Conservation (phyloP, 2,329 filamentous ascomycete species). For the Fusarium fracticaudum region DNA sequence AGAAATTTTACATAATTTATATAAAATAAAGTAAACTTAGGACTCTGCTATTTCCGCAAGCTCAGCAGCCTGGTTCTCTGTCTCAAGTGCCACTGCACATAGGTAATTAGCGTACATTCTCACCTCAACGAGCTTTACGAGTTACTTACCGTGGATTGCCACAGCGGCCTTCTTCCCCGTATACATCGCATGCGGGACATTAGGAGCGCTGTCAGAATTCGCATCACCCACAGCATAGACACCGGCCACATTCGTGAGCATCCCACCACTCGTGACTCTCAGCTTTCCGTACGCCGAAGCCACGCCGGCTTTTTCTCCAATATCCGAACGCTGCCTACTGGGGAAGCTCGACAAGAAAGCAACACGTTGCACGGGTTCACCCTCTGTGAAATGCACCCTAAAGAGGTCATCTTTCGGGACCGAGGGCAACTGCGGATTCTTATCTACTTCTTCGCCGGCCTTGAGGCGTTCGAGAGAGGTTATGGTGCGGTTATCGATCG, state of each 20-base stretch:
- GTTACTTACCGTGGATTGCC: constrained; percentile 62
- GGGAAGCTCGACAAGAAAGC: constrained; percentile 63
- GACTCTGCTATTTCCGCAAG: constrained; percentile 33
- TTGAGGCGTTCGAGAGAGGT: constrained; percentile 56
- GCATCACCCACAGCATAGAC: constrained; percentile 69
- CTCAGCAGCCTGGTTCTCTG: constrained; percentile 50
- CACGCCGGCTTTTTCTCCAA: constrained; percentile 61
- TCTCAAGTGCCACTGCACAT: constrained; percentile 52
- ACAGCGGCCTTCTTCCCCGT: constrained; percentile 68
- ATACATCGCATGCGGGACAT: constrained; percentile 69
- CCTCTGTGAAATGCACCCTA: constrained; percentile 61
- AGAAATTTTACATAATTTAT: neutral
- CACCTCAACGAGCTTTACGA: no score
- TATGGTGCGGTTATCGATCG: constrained; percentile 66
- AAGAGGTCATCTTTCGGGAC: constrained; percentile 64
- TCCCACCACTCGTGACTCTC: constrained; percentile 53
- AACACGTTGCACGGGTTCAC: constrained; percentile 55
- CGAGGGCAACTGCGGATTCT: constrained; percentile 54
- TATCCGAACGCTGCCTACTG: constrained; percentile 56
- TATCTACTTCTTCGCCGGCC: constrained; percentile 48
- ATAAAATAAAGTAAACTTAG: neutral
- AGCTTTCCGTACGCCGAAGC: constrained; percentile 56
- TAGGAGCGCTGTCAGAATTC: constrained; percentile 68
- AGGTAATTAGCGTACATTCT: neutral
- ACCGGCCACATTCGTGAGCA: constrained; percentile 62